These are phyloP conservation scores for Coemansia sp. DNA, from an alignment of 192 early-diverging fungal species.

Conservation along the genomic window DNA sequence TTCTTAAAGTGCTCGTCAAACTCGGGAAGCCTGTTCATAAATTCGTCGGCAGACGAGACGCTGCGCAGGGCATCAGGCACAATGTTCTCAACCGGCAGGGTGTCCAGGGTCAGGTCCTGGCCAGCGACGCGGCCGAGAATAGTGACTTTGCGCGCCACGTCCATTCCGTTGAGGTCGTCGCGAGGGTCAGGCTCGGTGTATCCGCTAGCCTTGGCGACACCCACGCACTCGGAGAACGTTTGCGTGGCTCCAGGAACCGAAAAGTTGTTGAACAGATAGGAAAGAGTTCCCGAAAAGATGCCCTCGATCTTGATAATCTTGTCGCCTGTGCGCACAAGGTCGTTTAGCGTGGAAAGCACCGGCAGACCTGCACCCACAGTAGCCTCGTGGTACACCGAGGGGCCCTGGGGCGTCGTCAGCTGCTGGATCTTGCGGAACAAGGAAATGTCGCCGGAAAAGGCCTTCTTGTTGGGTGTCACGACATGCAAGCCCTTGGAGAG, in stretches of 20 bases:
- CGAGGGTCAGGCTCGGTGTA: constrained; percentile 99
- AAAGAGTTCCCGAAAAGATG: constrained; percentile 95
- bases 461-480: constrained; percentile 99
- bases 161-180: constrained; percentile 98
- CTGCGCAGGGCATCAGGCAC: constrained; percentile 82
- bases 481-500: constrained; percentile 75
- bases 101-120: constrained; percentile 67
- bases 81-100: constrained; percentile 91
- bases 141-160: constrained; percentile 94
- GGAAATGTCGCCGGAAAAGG: constrained; percentile 70
- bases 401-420: constrained; percentile 52
- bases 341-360: constrained; percentile 84
- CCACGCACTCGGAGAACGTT: constrained; percentile 86
- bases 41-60: constrained; percentile 71
- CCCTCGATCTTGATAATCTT: constrained; percentile 91
- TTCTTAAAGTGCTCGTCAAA: constrained; percentile 83
- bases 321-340: constrained; percentile 90
- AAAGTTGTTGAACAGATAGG: constrained; percentile 98
- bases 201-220: constrained; percentile 84
- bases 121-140: constrained; percentile 91
- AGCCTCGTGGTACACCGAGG: constrained; percentile 85
- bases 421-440: constrained; percentile 75
- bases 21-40: constrained; percentile 78
- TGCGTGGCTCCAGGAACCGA: constrained; percentile 63
- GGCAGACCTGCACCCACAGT: constrained; percentile 98